Evolutionary conservation across 768 basidiomycete species (phyloP), one percentile per base, ranked within the genome.

Genomic region (Russula sp.): DNA sequence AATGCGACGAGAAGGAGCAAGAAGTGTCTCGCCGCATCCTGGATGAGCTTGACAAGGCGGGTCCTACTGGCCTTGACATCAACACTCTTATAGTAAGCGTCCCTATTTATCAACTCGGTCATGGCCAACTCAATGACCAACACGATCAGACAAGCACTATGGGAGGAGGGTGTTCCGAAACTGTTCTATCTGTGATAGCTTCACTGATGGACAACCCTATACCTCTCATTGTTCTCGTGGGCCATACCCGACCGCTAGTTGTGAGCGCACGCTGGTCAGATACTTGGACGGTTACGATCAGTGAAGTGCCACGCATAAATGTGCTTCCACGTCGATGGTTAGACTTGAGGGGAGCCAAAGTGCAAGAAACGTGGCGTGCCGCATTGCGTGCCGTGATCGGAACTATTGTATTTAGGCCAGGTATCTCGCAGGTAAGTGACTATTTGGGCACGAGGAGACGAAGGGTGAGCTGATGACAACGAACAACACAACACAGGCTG

Each of bases 281-380:
- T 47, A 65, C 76, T 25, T 89, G 86, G 88, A 79, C 81, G 2
- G 82, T 88, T 41, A 69, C 73, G 11, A 73, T 81, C 36, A 81
- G 78, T n/a, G 73, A 78, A 65, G 70, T 71, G 51, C 81, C 74
- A 8, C 69, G 77, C 43, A 74, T 70, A 49, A 73, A 81, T 65
- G 64, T 84, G 16, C 79, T 84, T 56, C 90, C 90, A 45, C 79
- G 89, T 38, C 82, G 90, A 18, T 92, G 90, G 90, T 73, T 89
- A 43, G 87, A 90, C 69, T 80, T 90, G 58, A 74, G 75, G n/a
- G 90, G 90, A 3, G 67, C 67, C 16, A 83, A 76, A 67, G 74
- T 90, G 39, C 70, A 73, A 10, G 83, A 85, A 59, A 78, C 81
- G 41, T 93, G 90, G 90, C 79, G 82, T 58, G 81, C 86, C n/a